Conservation (phyloP, 164 flowering plant species). For the Dillenia suffruticosa region DNA sequence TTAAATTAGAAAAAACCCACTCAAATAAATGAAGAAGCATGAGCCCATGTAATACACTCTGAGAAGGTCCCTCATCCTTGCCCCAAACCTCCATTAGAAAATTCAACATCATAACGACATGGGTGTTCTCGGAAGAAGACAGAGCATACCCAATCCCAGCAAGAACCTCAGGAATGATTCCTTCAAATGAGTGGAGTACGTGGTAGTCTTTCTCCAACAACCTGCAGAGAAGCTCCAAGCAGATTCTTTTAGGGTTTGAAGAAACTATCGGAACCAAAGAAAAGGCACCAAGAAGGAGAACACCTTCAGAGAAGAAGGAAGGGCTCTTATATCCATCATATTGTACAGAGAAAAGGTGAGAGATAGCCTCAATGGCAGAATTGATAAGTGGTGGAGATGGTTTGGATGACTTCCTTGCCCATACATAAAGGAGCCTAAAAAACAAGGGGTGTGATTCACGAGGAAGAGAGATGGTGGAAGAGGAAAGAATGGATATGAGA, state of each 20-base stretch:
- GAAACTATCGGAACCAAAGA: conserved; percentile 38
- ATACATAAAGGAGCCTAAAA: conserved; percentile 75
- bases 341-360: conserved; percentile 21
- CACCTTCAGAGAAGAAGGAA: conserved; percentile 29
- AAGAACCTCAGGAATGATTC: conserved; percentile 48
- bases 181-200: conserved; percentile 21
- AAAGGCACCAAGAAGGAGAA: conserved; percentile 70
- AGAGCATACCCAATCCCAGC: conserved; percentile 91
- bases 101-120: conserved; percentile 40
- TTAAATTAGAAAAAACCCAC: conserved; percentile 64
- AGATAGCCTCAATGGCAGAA: conserved; percentile 39
- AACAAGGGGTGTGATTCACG: conserved; percentile 49
- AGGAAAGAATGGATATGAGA: conserved; percentile 58
- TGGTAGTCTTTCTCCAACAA: conserved; percentile 40
- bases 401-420: conserved; percentile 70
- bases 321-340: conserved; percentile 13
- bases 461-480: conserved; percentile 38
- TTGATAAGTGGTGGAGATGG: conserved; percentile 51
- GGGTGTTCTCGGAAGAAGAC: conserved; percentile 32
- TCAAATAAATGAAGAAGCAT: conserved; percentile 79
- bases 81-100: conserved; percentile 54
- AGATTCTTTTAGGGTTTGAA: conserved; percentile 35
- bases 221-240: conserved; percentile 59
- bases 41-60: conserved; percentile 45
- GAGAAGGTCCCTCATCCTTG: conserved; percentile 30